phyloP scores from a whole-genome alignment of 495 filamentous ascomycete genomes.

The Aspergillus cavernicola region DNA sequence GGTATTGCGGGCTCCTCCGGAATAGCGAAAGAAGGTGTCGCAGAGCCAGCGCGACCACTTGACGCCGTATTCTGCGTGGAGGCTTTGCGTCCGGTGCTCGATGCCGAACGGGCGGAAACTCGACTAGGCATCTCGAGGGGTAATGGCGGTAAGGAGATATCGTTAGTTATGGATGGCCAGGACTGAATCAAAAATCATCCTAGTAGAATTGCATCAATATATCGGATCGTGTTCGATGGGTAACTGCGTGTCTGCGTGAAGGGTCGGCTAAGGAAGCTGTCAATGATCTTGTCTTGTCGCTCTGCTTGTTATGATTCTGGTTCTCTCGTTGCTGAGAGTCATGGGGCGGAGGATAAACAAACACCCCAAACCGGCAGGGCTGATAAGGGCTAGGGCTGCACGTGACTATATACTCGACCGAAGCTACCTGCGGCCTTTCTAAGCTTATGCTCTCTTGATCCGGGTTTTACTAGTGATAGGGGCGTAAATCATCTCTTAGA shows the following conservation, averaged over 20 bases:
- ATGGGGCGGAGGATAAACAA: constrained; percentile 41
- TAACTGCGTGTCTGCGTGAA: neutral
- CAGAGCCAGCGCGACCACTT: constrained; percentile 62
- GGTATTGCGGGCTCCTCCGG: constrained; percentile 64
- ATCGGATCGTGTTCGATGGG: neutral
- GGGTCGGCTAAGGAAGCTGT: neutral
- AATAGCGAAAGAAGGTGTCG: constrained; percentile 54
- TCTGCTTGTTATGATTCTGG: neutral
- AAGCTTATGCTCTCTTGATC: too few relatives aligned
- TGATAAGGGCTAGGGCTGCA: constrained; percentile 36
- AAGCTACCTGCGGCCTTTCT: too few relatives aligned
- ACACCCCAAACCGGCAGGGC: constrained; percentile 43
- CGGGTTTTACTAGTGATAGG: too few relatives aligned
- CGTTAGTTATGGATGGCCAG: constrained; percentile 15
- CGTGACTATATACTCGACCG: constrained; percentile 7
- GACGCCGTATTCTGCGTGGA: constrained; percentile 54
- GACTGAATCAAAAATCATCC: constrained; percentile 20
- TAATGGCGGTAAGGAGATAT: constrained; percentile 13
- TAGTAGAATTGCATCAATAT: constrained; percentile 11
- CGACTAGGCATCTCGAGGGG: constrained; percentile 55
- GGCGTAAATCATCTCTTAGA: too few relatives aligned
- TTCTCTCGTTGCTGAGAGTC: constrained; percentile 17
- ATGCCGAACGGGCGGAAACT: constrained; percentile 54
- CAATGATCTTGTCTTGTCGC: neutral
- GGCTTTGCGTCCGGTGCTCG: constrained; percentile 53